phyloP scores from a whole-genome alignment of 495 filamentous ascomycete genomes.

The Penicilliopsis zonata region DNA sequence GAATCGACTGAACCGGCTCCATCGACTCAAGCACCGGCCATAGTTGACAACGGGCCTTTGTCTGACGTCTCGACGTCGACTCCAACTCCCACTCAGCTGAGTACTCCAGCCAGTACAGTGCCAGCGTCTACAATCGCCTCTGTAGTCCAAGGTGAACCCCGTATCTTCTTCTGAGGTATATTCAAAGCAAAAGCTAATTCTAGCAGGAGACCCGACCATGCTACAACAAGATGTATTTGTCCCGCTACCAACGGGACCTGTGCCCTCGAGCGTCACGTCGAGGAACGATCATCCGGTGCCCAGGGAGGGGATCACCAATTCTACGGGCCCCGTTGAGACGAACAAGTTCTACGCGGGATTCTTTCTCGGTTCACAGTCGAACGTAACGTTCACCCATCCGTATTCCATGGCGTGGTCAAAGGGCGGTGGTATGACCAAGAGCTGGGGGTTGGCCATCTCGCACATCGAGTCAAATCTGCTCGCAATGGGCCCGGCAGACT shows the following conservation, averaged over 20 bases:
- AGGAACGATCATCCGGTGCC: conserved; percentile 41
- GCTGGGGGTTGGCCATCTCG: conserved; percentile 66
- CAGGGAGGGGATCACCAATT: conserved; percentile 29
- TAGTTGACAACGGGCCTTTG: no score
- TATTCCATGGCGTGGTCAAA: conserved; percentile 72
- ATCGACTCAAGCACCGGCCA: no score
- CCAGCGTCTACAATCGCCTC: background rate
- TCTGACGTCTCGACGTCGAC: background rate
- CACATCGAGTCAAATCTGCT: conserved; percentile 57
- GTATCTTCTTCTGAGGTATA: no score
- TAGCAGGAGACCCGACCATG: conserved; percentile 8
- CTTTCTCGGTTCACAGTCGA: conserved; percentile 63
- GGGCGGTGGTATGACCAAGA: conserved; percentile 50
- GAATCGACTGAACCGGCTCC: background rate
- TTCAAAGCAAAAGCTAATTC: no score
- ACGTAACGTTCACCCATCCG: conserved; percentile 69
- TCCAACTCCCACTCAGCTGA: background rate
- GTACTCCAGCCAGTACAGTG: background rate
- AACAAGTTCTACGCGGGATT: conserved; percentile 94
- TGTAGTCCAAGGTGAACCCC: no score
- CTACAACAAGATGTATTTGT: conserved; percentile 33
- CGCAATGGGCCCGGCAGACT: conserved; percentile 40
- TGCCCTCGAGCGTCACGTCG: conserved; percentile 39
- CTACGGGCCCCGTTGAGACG: conserved; percentile 49
- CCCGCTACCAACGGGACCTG: conserved; percentile 49